A percentile compares a stretch with the other conserved stretches of the same genome.
phyloP scores from a whole-genome alignment of 2,329 filamentous ascomycete species.

The Lecanicillium sp. region DNA sequence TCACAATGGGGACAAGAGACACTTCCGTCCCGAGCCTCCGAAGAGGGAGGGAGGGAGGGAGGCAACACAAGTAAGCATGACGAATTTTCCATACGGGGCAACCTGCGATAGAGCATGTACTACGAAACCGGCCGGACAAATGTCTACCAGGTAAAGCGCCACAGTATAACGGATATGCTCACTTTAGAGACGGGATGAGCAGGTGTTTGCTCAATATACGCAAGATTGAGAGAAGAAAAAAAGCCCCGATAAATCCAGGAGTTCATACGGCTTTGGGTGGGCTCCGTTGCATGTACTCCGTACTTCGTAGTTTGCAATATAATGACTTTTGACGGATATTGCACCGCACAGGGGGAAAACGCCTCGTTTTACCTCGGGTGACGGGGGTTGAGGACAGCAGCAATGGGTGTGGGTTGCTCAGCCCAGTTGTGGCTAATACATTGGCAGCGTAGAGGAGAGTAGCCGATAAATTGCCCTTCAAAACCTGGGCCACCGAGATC shows the following conservation, averaged over 20 bases:
- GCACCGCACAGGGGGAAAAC: neutral
- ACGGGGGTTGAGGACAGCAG: neutral
- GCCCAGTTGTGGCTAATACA: constrained; percentile 13
- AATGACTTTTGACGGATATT: neutral
- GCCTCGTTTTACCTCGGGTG: neutral
- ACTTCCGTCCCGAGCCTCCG: too few relatives aligned
- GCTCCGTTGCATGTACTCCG: constrained; percentile 2
- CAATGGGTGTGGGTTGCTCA: neutral
- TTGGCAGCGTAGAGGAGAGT: neutral
- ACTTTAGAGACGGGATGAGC: constrained; percentile 5
- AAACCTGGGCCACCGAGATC: neutral
- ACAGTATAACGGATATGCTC: neutral
- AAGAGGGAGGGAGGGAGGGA: too few relatives aligned
- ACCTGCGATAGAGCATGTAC: too few relatives aligned
- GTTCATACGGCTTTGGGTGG: neutral
- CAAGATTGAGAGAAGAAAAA: neutral
- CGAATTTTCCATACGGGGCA: neutral
- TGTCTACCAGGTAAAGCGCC: too few relatives aligned
- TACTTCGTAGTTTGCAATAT: constrained; percentile 9
- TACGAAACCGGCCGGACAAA: too few relatives aligned
- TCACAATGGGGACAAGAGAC: neutral
- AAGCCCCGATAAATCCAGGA: neutral
- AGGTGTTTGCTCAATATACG: neutral
- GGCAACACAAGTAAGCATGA: constrained; percentile 1
- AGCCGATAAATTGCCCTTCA: neutral